A percentile compares a stretch with the other conserved stretches of the same genome.
Conservation (phyloP, 2,329 filamentous ascomycete species). For the Arthroderma sp. region DNA sequence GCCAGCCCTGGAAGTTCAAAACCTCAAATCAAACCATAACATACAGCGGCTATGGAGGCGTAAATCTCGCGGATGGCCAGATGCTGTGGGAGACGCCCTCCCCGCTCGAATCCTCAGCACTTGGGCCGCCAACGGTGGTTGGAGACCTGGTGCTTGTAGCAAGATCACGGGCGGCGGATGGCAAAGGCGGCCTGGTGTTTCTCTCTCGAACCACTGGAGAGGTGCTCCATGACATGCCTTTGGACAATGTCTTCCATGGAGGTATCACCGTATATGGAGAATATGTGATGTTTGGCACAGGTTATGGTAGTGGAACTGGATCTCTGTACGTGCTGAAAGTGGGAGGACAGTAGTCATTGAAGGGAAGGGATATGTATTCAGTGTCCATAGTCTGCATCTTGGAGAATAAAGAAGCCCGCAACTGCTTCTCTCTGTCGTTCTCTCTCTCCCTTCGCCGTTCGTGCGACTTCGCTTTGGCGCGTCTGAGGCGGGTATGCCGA, state of each 20-base stretch:
- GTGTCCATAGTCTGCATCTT: too few species aligned
- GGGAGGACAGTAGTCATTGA: not conserved
- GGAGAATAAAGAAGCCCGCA: too few species aligned
- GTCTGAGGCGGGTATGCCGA: too few species aligned
- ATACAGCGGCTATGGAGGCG: not conserved
- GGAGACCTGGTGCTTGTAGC: not conserved
- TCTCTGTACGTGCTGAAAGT: not conserved
- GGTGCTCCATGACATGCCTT: not conserved
- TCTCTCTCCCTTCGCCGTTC: too few species aligned
- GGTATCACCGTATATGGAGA: not conserved
- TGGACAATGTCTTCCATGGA: not conserved
- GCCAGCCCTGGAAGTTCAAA: not conserved
- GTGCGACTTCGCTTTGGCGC: too few species aligned
- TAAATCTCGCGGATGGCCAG: not conserved
- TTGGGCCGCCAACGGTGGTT: not conserved
- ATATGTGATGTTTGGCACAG: not conserved
- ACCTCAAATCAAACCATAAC: not conserved
- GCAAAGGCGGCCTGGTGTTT: not conserved
- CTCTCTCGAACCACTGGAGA: not conserved
- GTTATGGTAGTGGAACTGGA: not conserved
- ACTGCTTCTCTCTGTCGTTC: too few species aligned
- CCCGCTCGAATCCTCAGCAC: not conserved
- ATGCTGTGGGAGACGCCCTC: not conserved
- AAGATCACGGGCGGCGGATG: not conserved
- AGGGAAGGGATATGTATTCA: not conserved